A percentile compares a stretch with the other conserved stretches of the same genome.
Evolutionary conservation across 257 asterid genomes (phyloP).

Genomic region (Prunella vulgaris): DNA sequence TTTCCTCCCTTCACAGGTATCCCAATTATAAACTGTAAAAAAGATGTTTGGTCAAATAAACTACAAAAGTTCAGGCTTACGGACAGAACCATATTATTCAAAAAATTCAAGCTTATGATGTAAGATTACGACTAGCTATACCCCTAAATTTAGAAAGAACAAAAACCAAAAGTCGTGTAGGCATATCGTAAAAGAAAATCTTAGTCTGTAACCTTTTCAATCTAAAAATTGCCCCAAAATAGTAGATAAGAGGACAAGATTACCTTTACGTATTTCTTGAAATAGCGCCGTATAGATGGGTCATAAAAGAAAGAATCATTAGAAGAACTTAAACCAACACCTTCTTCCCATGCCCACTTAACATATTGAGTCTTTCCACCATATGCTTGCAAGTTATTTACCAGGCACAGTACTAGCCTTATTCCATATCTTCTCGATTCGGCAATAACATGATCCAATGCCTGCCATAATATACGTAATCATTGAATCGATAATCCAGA

Average conservation of each 20-base stretch:
- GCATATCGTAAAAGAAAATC: conserved; percentile 11
- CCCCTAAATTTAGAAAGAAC: conserved; percentile 29
- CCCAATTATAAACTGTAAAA: too few species aligned
- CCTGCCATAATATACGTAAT: conserved; percentile 37
- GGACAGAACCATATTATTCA: conserved; percentile 16
- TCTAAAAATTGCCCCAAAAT: conserved; percentile 1
- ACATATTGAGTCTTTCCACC: conserved; percentile 97
- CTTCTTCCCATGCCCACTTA: conserved; percentile 99
- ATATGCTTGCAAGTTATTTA: conserved; percentile 91
- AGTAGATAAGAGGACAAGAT: conserved; percentile 13
- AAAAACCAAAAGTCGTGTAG: neutral
- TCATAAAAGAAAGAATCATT: conserved; percentile 97
- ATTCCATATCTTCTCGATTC: conserved; percentile 73
- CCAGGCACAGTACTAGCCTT: conserved; percentile 73
- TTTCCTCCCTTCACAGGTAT: neutral
- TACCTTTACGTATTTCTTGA: conserved; percentile 89
- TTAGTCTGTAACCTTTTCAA: neutral
- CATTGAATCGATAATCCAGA: conserved; percentile 15
- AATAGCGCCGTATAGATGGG: conserved; percentile 84
- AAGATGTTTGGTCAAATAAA: neutral
- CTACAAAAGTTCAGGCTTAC: neutral
- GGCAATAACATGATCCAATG: conserved; percentile 91
- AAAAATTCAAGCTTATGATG: conserved; percentile 21
- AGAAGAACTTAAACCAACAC: conserved; percentile 86
- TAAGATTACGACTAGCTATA: neutral